Conservation (phyloP, 305 asterid species). For the Caryopteris hybrid region DNA sequence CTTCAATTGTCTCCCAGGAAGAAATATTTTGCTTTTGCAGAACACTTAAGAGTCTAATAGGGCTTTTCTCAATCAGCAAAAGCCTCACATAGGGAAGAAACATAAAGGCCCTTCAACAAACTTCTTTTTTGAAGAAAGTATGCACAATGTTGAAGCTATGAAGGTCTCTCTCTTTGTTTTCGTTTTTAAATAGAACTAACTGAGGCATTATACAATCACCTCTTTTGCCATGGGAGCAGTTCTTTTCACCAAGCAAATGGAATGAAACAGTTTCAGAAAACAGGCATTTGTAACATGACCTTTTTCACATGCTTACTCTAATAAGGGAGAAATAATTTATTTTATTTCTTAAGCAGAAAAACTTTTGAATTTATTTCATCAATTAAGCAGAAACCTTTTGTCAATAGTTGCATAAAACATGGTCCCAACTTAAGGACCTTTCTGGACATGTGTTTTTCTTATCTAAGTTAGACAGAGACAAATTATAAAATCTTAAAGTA, state of each 20-base stretch:
- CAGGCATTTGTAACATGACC: conserved; percentile 3
- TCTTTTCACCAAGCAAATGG: conserved; percentile 6
- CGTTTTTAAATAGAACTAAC: background rate
- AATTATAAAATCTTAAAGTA: background rate
- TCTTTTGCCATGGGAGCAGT: background rate
- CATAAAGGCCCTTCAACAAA: background rate
- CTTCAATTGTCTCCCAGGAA: background rate
- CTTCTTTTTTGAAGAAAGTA: background rate
- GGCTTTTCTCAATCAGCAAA: background rate
- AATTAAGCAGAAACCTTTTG: no score
- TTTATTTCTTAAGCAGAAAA: no score
- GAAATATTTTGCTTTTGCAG: background rate
- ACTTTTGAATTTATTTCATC: no score
- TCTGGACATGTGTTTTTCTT: background rate
- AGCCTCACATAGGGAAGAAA: background rate
- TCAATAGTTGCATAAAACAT: background rate
- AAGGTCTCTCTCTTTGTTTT: background rate
- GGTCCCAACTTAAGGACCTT: conserved; percentile 1
- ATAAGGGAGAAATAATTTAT: no score
- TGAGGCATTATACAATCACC: background rate
- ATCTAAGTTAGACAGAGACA: background rate
- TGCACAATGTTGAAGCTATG: background rate
- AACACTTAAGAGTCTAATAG: background rate
- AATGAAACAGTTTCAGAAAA: conserved; percentile 2
- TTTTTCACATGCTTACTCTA: no score